Conservation (phyloP, 2,329 filamentous ascomycete species). For the Fusarium humuli region DNA sequence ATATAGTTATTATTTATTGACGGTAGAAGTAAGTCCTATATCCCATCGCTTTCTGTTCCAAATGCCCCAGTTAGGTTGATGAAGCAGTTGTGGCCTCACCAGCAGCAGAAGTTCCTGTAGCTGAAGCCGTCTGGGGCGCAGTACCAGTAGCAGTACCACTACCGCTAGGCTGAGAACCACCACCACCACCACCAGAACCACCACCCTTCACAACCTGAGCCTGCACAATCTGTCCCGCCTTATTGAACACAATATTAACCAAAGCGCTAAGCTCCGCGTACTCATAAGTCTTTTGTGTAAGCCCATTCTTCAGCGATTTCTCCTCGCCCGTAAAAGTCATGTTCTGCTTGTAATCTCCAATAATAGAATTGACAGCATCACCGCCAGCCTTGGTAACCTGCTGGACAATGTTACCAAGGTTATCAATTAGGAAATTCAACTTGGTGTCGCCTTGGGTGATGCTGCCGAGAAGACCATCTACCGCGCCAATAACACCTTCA, state of each 20-base stretch:
- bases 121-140: neutral
- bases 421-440: slow-evolving; percentile 27
- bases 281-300: slow-evolving; percentile 22
- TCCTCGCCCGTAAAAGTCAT: slow-evolving; percentile 30
- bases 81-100: neutral
- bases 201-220: slow-evolving; percentile 23
- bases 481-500: slow-evolving; percentile 15
- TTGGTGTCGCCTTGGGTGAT: slow-evolving; percentile 30
- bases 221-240: slow-evolving; percentile 27
- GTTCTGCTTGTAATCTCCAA: slow-evolving; percentile 28
- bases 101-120: slow-evolving; percentile 4
- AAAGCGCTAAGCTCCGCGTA: slow-evolving; percentile 21
- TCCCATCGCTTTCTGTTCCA: neutral
- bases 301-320: slow-evolving; percentile 16
- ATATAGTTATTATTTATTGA: neutral
- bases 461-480: slow-evolving; percentile 22
- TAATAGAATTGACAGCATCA: slow-evolving; percentile 22
- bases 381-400: slow-evolving; percentile 17
- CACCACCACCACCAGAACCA: neutral
- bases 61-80: neutral
- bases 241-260: slow-evolving; percentile 30
- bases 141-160: slow-evolving; percentile 6
- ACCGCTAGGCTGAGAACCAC: neutral
- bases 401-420: slow-evolving; percentile 28
- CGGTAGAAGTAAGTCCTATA: neutral